Conservation (phyloP, 768 basidiomycete species). For the Suillus alpinus region DNA sequence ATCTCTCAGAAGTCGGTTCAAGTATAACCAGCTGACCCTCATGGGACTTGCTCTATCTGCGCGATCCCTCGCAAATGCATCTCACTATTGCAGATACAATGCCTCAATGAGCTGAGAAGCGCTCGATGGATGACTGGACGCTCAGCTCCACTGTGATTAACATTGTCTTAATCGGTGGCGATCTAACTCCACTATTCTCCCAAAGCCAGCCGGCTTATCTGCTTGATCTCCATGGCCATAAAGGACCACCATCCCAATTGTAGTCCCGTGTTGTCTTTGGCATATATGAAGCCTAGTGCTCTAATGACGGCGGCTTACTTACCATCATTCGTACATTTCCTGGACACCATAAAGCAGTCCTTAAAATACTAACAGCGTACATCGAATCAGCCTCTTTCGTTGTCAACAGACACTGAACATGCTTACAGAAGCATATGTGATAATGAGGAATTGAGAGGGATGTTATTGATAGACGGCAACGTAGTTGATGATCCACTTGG, state of each 20-base stretch:
- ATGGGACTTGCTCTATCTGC: not conserved
- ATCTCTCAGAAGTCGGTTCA: not conserved
- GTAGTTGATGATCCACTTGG: constrained; percentile 56
- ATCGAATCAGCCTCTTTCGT: not conserved
- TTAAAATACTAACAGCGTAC: not conserved
- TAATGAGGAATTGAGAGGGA: not conserved
- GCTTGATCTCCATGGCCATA: constrained; percentile 16
- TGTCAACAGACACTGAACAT: not conserved
- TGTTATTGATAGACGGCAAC: constrained; percentile 47
- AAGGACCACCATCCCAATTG: constrained; percentile 17
- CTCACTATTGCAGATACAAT: not conserved
- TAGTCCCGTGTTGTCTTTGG: constrained; percentile 6
- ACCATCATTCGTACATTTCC: not conserved
- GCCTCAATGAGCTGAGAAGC: not conserved
- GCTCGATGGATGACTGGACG: not conserved
- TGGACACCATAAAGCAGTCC: not conserved
- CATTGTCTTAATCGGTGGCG: not conserved
- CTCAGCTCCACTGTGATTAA: not conserved
- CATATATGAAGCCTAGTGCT: not conserved
- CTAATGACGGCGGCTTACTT: not conserved
- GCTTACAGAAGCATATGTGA: not conserved
- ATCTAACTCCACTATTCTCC: not conserved
- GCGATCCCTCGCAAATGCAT: not conserved
- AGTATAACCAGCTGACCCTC: not conserved
- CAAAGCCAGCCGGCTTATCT: constrained; percentile 7